Base-by-base conservation (phyloP, 805 yeast species). In the Ogataea polymorpha region DNA sequence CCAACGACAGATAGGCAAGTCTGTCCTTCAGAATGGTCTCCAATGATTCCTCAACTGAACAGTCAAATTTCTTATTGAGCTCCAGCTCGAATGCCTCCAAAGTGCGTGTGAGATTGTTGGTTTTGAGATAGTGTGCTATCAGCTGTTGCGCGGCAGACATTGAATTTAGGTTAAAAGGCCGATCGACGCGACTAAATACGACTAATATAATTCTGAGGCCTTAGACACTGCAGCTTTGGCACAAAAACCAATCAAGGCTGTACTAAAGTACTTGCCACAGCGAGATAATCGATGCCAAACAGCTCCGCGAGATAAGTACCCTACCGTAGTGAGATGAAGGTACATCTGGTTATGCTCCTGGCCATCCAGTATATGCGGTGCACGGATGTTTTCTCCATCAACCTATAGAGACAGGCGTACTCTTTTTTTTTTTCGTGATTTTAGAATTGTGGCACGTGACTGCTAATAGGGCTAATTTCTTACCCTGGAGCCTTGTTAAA, bases 101-200 rank as follows among this genome's bases (percentile, higher is more conserved):
- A 0, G 90, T 75, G 0, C 62, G 63, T 1, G 41, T 45, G 34
- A 68, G 71, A 1, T 77, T 75, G 21, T 77, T 68, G n/a, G 68
- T 62, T 21, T 67, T 57, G n/a, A 84, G 66, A 48, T 75, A 83
- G 23, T 79, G 77, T 0, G 86, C 88, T 10, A 84, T 66, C 23
- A 82, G 58, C 2, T 64, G 50, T 35, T 60, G 47, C 20, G 41
- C 26, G 20, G 41, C 25, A 16, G 41, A 10, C 41, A 38, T 38
- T n/a, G 18, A 15, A 11, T 29, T 28, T 6, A 12, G 9, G 32
- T 21, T 23, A 20, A 20, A 20, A 7, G 23, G 36, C 14, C 40
- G 35, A 35, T 39, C 42, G 42, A 33, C 42, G 37, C 42, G 42
- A 32, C 41, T 27, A 5, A n/a, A 7, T 13, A 27, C 18, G 12